Percentiles rank a stretch among this genome's conserved stretches.
phyloP scores from a whole-genome alignment of 352 stramenopile genomes.

The Elongisporangium anandrum region DNA sequence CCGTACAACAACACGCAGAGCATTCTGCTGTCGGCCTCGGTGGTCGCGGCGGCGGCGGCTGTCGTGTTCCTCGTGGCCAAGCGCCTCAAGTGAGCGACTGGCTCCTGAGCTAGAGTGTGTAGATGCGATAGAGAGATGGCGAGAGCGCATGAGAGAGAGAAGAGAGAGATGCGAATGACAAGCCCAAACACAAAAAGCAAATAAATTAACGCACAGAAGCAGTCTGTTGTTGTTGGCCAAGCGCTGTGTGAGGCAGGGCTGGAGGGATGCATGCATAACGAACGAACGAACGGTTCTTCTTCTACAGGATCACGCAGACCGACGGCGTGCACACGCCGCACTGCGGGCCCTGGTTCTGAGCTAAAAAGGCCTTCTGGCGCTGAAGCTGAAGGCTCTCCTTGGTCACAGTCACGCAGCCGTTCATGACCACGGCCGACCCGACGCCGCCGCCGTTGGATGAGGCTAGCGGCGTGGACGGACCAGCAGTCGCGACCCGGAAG shows the following conservation, averaged over 20 bases:
- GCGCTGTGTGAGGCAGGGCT: neutral
- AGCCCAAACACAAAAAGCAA: conserved; percentile 3
- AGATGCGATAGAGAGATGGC: conserved; percentile 13
- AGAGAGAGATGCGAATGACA: neutral
- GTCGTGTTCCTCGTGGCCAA: conserved; percentile 36
- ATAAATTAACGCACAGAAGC: conserved; percentile 15
- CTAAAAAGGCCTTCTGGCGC: conserved; percentile 78
- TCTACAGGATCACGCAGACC: conserved; percentile 60
- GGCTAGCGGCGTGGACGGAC: neutral
- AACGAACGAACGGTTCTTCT: conserved; percentile 11
- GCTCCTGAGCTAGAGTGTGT: too few species aligned
- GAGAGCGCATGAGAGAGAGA: neutral
- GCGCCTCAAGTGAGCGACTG: conserved; percentile 33
- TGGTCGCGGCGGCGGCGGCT: conserved; percentile 30
- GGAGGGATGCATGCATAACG: conserved; percentile 11
- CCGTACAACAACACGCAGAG: conserved; percentile 7
- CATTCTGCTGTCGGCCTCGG: conserved; percentile 14
- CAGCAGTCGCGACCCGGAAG: conserved; percentile 32
- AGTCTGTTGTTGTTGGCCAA: neutral
- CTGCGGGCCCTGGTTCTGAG: conserved; percentile 60
- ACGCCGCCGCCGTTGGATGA: conserved; percentile 7
- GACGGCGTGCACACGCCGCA: conserved; percentile 47
- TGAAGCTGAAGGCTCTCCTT: conserved; percentile 80
- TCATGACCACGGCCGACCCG: conserved; percentile 18
- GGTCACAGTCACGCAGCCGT: conserved; percentile 64